Conservation (phyloP, 768 basidiomycete genomes). For the Mycena pura region DNA sequence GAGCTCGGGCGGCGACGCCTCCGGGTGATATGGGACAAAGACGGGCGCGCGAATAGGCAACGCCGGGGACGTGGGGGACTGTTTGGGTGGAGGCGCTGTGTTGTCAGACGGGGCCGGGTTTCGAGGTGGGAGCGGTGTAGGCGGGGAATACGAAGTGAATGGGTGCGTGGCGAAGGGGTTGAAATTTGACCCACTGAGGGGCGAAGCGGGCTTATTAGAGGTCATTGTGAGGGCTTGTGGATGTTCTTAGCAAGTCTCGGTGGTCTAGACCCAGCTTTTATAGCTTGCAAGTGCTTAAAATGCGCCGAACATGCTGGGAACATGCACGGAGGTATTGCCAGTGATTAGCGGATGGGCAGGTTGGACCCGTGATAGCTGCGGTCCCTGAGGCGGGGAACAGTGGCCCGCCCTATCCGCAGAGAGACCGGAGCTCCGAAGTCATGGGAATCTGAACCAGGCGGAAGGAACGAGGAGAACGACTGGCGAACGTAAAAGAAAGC, state of each 20-base stretch:
- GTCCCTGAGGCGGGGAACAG: slow-evolving; percentile 2
- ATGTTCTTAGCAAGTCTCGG: not conserved
- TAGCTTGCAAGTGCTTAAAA: slow-evolving; percentile 4
- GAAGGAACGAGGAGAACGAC: not conserved
- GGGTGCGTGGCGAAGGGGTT: slow-evolving; percentile 25
- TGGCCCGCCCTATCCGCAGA: not conserved
- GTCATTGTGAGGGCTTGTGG: not conserved
- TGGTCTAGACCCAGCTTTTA: slow-evolving; percentile 8
- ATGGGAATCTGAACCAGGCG: not conserved
- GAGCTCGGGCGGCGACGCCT: slow-evolving; percentile 17
- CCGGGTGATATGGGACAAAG: slow-evolving; percentile 23
- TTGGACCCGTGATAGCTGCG: slow-evolving; percentile 17
- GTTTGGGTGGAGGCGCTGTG: not conserved
- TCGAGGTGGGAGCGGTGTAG: slow-evolving; percentile 14
- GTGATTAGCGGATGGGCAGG: slow-evolving; percentile 16
- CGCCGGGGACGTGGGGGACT: slow-evolving; percentile 14
- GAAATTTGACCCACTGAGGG: slow-evolving; percentile 25
- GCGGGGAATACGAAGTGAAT: slow-evolving; percentile 26
- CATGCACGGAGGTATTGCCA: not conserved
- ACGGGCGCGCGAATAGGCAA: slow-evolving; percentile 9
- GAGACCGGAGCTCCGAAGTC: slow-evolving; percentile 21
- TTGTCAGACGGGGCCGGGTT: slow-evolving; percentile 15
- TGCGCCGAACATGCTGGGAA: slow-evolving; percentile 11
- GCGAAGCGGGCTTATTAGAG: slow-evolving; percentile 8
- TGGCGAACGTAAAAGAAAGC: slow-evolving; percentile 2